Conservation (phyloP, 2,329 filamentous ascomycete species). For the Claviceps quebecensis region DNA sequence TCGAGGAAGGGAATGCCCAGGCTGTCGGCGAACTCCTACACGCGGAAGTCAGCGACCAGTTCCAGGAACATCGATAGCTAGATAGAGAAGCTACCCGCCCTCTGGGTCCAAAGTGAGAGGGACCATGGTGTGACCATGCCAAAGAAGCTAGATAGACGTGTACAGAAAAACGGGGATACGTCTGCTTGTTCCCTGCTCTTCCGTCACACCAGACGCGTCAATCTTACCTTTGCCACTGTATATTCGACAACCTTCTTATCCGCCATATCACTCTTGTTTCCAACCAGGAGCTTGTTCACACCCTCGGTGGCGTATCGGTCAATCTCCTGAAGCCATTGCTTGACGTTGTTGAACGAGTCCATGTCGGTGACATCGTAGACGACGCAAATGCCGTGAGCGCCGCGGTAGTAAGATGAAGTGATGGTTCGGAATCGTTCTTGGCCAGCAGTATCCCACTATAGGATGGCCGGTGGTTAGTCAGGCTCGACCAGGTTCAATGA, state of each 20-base stretch:
- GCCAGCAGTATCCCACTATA: conserved; percentile 94
- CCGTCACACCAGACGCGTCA: conserved; percentile 1
- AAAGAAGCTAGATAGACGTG: background rate
- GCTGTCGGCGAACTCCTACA: conserved; percentile 94
- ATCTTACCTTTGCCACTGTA: conserved; percentile 87
- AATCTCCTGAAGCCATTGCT: conserved; percentile 99
- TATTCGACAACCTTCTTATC: conserved; percentile 99
- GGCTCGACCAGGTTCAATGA: background rate
- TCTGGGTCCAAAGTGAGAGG: too few species aligned
- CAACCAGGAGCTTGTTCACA: conserved; percentile 97
- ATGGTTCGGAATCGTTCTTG: conserved; percentile 99
- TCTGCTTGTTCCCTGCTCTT: background rate
- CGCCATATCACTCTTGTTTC: conserved; percentile 99
- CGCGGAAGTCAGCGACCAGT: conserved; percentile 9
- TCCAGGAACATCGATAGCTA: background rate
- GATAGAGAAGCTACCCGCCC: background rate
- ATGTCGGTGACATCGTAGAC: conserved; percentile 99
- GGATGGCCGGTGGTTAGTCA: background rate
- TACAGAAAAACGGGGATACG: too few species aligned
- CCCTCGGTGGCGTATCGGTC: conserved; percentile 98
- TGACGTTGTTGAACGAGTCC: conserved; percentile 99
- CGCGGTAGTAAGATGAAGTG: conserved; percentile 98
- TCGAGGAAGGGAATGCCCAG: conserved; percentile 98
- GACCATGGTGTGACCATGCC: background rate
- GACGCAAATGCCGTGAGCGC: conserved; percentile 97